These are phyloP conservation scores for Breviolum minutum DNA, from an alignment of 73 alveolate species.

Conservation along the genomic window DNA sequence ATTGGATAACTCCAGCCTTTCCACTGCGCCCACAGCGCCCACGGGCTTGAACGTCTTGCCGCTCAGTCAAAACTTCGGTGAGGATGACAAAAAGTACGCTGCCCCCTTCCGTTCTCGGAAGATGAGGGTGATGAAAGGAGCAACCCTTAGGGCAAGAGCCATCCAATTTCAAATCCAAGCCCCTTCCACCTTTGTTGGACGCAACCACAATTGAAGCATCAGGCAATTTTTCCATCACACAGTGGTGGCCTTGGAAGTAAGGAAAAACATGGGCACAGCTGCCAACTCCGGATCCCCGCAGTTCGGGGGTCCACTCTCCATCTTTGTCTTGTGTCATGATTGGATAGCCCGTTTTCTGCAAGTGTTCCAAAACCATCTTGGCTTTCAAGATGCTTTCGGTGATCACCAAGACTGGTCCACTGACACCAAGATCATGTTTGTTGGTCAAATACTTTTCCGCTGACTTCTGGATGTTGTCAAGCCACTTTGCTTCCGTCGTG, in stretches of 20 bases:
- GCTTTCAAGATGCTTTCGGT: conserved; percentile 30
- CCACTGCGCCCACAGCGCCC: conserved; percentile 59
- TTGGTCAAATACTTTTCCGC: background rate
- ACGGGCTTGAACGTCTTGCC: conserved; percentile 33
- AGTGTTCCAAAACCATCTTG: background rate
- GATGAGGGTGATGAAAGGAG: background rate
- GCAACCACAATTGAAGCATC: conserved; percentile 14
- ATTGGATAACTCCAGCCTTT: conserved; percentile 11
- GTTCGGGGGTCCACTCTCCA: background rate
- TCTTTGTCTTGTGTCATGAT: background rate
- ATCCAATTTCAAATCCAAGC: conserved; percentile 8
- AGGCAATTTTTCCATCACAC: conserved; percentile 21
- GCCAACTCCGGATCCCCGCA: background rate
- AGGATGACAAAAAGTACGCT: conserved; percentile 28
- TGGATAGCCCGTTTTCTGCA: background rate
- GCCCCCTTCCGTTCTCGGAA: background rate
- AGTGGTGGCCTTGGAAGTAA: background rate
- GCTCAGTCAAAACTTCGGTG: conserved; percentile 14
- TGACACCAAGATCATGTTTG: background rate
- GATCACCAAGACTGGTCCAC: conserved; percentile 27
- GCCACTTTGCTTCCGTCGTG: background rate
- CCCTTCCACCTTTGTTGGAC: conserved; percentile 36
- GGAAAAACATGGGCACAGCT: conserved; percentile 17
- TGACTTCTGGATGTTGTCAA: background rate
- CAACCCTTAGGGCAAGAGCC: background rate